These are phyloP conservation scores for Amylostereum chailletii DNA, from an alignment of 1,284 basidiomycete species.

Conservation along the genomic window DNA sequence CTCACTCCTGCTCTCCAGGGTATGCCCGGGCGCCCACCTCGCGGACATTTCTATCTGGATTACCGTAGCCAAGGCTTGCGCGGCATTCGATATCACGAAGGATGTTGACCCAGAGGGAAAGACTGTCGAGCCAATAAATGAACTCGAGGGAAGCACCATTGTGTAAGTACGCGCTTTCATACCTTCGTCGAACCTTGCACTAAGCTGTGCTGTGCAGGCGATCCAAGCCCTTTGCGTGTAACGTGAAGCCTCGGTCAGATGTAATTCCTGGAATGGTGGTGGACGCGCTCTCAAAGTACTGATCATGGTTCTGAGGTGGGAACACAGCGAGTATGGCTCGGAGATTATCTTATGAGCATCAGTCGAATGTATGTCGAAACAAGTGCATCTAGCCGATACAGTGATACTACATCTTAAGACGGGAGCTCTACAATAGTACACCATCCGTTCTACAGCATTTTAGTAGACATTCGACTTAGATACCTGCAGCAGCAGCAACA, in stretches of 20 bases:
- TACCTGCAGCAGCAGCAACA: neutral
- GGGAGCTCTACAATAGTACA: neutral
- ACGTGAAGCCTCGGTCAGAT: neutral
- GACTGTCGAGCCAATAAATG: neutral
- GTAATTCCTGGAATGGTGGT: no score
- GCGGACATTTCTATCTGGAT: conserved; percentile 5
- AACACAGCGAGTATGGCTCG: no score
- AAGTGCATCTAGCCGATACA: neutral
- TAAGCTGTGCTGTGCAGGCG: neutral
- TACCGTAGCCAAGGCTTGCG: conserved; percentile 1
- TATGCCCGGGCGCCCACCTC: conserved; percentile 6
- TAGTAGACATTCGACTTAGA: neutral
- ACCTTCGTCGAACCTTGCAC: neutral
- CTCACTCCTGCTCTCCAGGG: neutral
- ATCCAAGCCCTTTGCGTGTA: neutral
- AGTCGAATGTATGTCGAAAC: no score
- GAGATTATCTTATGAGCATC: no score
- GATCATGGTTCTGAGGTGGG: no score
- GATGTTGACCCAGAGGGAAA: neutral
- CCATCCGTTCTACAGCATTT: neutral
- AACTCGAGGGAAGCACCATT: no score
- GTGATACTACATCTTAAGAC: neutral
- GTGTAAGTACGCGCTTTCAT: no score
- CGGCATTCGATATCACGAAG: neutral
- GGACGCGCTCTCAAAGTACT: no score